Evolutionary conservation across 768 basidiomycete species (phyloP), one percentile per base, ranked within the genome.

Genomic region (Neoboletus magnificus): DNA sequence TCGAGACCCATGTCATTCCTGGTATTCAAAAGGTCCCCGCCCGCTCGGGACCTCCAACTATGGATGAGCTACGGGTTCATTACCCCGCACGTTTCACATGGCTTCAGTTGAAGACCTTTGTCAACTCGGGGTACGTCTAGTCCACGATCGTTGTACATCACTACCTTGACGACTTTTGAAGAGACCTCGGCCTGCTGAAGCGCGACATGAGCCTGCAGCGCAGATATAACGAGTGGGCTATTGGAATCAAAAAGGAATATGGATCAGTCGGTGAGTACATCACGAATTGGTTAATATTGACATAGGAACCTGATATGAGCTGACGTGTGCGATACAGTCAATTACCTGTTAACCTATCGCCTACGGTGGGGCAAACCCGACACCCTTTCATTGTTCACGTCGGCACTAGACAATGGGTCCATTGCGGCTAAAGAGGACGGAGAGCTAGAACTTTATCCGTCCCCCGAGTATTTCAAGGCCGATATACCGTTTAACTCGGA

Each of bases 51-150:
- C 83, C 77, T 22, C 90, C 90, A 13, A 89, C 87, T 1, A 72
- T 69, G 36, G 83, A 84, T 49, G 90, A 92, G 61, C 71, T 92
- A 7, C 67, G 82, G 9, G 77, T 71, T 1, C 72, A 89, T 65
- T 92, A 92, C 64, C 89, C 89, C 15, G 77, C 86, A 5, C 83
- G 80, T 58, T 90, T 90, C 60, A 87, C 89, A 0, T 92, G 88
- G 87, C 59, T 69, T 10, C 83, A 92, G 66, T 72, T 92, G 27
- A 91, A 85, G 73, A 79, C 82, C 5, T 91, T 92, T 59, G 77
- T 92, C 47, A 88, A 85, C 65, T 88, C 89, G 54, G 89, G 89
- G 88, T 88, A 67, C 41, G 76, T 65, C 48, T 22, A 9, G 23
- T 35, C 20, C 20, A 50, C 12, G 23, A 29, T 27, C 13, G 29